These are phyloP conservation scores for Exutisphaerella laricina DNA, from an alignment of 2,329 filamentous ascomycete genomes.

Conservation along the genomic window DNA sequence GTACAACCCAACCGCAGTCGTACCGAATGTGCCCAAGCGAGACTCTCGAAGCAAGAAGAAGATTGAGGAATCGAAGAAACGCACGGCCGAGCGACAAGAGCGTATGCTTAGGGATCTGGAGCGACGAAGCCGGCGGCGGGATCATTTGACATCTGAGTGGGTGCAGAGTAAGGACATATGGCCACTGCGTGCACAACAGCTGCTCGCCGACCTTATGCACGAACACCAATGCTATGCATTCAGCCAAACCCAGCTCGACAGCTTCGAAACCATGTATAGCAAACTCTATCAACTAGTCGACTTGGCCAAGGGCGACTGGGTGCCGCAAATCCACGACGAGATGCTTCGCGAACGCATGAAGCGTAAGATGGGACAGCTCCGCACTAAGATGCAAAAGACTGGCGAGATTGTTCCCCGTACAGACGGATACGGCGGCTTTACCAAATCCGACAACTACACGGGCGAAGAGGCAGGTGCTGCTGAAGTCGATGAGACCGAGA, in stretches of 20 bases:
- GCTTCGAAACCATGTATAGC: slow-evolving; percentile 33
- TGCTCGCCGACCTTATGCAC: slow-evolving; percentile 35
- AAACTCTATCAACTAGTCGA: slow-evolving; percentile 35
- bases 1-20: slow-evolving; percentile 23
- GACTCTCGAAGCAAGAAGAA: slow-evolving; percentile 36
- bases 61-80: slow-evolving; percentile 34
- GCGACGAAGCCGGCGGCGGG: slow-evolving; percentile 32
- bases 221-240: slow-evolving; percentile 33
- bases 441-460: slow-evolving; percentile 31
- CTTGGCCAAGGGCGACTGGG: slow-evolving; percentile 32
- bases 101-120: slow-evolving; percentile 35
- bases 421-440: slow-evolving; percentile 32
- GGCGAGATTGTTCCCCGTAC: slow-evolving; percentile 32
- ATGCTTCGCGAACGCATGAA: slow-evolving; percentile 35
- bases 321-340: slow-evolving; percentile 32
- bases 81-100: slow-evolving; percentile 34
- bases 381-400: slow-evolving; percentile 36
- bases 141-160: slow-evolving; percentile 36
- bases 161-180: slow-evolving; percentile 36
- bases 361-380: slow-evolving; percentile 35
- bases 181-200: slow-evolving; percentile 32
- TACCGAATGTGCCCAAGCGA: slow-evolving; percentile 28
- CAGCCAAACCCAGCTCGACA: slow-evolving; percentile 28
- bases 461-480: slow-evolving; percentile 29
- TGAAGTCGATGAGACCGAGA: slow-evolving; percentile 21